Evolutionary conservation across 2,329 filamentous ascomycete species (phyloP).

Genomic region (Graphilbum fragrans): DNA sequence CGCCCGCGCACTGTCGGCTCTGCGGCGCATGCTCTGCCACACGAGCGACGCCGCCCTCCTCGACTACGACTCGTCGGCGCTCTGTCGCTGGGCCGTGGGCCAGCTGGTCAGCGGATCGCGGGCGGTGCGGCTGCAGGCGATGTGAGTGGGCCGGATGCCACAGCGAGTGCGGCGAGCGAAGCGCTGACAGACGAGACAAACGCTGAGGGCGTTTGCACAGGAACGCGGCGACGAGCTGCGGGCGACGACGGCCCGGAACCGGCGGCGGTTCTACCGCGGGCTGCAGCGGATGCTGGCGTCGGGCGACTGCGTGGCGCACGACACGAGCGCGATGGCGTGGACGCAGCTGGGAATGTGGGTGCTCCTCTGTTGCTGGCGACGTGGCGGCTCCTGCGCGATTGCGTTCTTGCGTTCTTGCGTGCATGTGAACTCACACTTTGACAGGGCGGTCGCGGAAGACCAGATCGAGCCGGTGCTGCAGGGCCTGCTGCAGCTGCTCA

Average conservation of each 20-base stretch:
- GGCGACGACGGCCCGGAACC: constrained; percentile 2
- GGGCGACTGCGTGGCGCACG: constrained; percentile 5
- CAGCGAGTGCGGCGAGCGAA: neutral
- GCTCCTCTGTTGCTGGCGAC: neutral
- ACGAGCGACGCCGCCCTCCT: constrained; percentile 1
- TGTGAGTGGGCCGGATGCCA: constrained; percentile 1
- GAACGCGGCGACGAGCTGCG: neutral
- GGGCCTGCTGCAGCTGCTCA: constrained; percentile 7
- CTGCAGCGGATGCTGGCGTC: constrained; percentile 5
- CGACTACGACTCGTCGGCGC: constrained; percentile 7
- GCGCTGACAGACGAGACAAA: constrained; percentile 3
- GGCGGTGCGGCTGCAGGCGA: constrained; percentile 9
- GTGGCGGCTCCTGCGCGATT: no score
- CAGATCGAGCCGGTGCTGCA: constrained; percentile 9
- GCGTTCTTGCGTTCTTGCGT: neutral
- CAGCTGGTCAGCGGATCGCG: constrained; percentile 7
- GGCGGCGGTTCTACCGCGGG: constrained; percentile 5
- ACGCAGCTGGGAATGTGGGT: constrained; percentile 9
- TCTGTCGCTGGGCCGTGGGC: constrained; percentile 7
- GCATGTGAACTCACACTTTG: neutral
- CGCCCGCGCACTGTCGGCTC: constrained; percentile 4
- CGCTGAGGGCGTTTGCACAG: constrained; percentile 5
- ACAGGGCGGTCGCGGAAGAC: constrained; percentile 6
- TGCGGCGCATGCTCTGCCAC: constrained; percentile 8
- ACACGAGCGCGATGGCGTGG: constrained; percentile 8